A percentile compares a stretch with the other conserved stretches of the same genome.
These are phyloP conservation scores for Clitopilus passeckerianus DNA, from an alignment of 768 basidiomycete genomes.

Conservation along the genomic window DNA sequence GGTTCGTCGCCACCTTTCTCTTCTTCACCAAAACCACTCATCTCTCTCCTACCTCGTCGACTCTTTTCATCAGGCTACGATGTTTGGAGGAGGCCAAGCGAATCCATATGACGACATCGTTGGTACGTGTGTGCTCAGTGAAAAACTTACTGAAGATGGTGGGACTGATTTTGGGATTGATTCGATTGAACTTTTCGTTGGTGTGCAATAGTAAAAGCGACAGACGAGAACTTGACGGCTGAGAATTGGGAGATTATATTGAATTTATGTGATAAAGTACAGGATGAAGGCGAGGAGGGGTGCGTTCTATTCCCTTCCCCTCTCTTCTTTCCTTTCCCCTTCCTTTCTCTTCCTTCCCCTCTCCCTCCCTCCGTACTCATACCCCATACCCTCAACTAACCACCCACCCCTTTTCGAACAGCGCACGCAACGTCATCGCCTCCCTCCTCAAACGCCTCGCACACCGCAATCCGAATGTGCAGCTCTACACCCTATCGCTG, in stretches of 20 bases:
- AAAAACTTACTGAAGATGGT: no score
- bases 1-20: no score
- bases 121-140: constrained; percentile 47
- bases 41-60: background rate
- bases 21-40: no score
- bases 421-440: constrained; percentile 81
- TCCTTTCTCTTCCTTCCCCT: no score
- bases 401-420: constrained; percentile 27
- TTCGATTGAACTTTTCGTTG: no score
- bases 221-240: constrained; percentile 92
- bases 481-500: constrained; percentile 87
- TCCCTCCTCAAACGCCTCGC: constrained; percentile 85
- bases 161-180: no score
- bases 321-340: constrained; percentile 6
- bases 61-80: constrained; percentile 18
- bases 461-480: constrained; percentile 95
- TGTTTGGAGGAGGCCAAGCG: constrained; percentile 66
- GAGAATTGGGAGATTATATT: constrained; percentile 97
- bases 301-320: constrained; percentile 30
- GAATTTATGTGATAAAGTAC: constrained; percentile 94
- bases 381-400: background rate
- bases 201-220: constrained; percentile 70
- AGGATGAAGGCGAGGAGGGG: constrained; percentile 86
- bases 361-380: no score
- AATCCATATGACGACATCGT: constrained; percentile 92